A percentile compares a stretch with the other conserved stretches of the same genome.
Conservation (phyloP, 2,329 filamentous ascomycete genomes). For the Curvularia verruculosa region DNA sequence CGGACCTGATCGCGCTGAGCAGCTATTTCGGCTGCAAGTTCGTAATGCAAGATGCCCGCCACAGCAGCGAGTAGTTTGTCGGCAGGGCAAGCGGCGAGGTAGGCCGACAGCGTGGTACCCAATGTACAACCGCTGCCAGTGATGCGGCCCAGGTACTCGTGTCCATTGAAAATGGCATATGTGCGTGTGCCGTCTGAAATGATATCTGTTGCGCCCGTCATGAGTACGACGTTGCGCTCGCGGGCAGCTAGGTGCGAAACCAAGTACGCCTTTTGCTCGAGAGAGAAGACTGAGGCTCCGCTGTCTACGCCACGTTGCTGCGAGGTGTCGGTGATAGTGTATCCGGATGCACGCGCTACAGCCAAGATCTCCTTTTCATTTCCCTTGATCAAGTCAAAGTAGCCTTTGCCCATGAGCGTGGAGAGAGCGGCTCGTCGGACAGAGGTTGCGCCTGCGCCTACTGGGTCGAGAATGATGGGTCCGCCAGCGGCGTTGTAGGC, state of each 20-base stretch:
- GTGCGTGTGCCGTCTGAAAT: constrained; percentile 75
- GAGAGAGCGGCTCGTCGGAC: constrained; percentile 74
- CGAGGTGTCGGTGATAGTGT: constrained; percentile 45
- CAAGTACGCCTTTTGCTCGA: constrained; percentile 64
- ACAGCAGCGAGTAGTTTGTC: constrained; percentile 69
- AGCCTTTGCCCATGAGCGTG: constrained; percentile 72
- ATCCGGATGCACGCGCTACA: constrained; percentile 61
- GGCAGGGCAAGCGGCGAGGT: constrained; percentile 59
- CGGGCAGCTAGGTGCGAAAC: constrained; percentile 70
- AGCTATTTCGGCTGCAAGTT: constrained; percentile 76
- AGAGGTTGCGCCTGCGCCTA: constrained; percentile 83
- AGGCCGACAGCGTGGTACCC: constrained; percentile 79
- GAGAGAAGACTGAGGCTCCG: constrained; percentile 60
- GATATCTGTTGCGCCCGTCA: constrained; percentile 81
- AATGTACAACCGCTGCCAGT: constrained; percentile 83
- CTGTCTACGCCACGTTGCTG: constrained; percentile 91
- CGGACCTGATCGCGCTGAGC: constrained; percentile 64
- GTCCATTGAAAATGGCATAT: constrained; percentile 75
- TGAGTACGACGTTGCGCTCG: constrained; percentile 74
- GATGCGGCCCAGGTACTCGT: constrained; percentile 70
- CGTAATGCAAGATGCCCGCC: constrained; percentile 77
- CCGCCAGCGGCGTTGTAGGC: constrained; percentile 81
- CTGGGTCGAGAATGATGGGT: constrained; percentile 85
- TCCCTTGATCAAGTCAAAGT: constrained; percentile 89
- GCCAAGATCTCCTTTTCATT: constrained; percentile 88